Base-by-base conservation (phyloP, 148 eudicot species). In the Diospyros kaki region DNA sequence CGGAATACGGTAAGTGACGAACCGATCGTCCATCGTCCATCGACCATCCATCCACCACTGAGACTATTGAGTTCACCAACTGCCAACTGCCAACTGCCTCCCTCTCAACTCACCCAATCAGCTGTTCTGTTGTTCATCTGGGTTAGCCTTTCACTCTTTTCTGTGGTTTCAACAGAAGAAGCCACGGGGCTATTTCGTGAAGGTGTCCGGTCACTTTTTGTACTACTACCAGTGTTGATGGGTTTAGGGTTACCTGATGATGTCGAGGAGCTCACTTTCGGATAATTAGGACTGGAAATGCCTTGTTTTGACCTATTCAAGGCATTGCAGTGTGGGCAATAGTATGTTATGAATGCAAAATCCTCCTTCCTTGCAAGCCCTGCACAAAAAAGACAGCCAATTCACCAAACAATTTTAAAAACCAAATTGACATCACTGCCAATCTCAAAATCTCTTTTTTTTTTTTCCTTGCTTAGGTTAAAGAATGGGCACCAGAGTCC, bases 351-450 rank as follows among this genome's bases (percentile, higher is more conserved):
- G 58, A 82, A 89, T 0, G 97, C 94, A 58, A 85, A 92, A 74
- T 94, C 98, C 79, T 94, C 98, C 82, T 90, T 90, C 72, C 96
- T 89, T 42, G 96, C 97, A 75, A 94, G 98, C 61, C 98, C 98
- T 94, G 81, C 78, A 78, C 51, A 73, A 18, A 75, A 73, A 52
- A 18, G 48, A 56, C 59, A 56, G 46, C 46, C 13, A 12, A 44
- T 41, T 51, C 54, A 72, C 75, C 42, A 42, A 4, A 56, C 28
- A 44, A 42, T 18, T 41, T 28, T 58, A 3, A 2, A 43, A 43
- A 38, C 9, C 54, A 41, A 13, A 52, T 60, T 14, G 2, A 11
- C 4, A 2, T 9, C 2, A 38, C 3, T 39, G 13, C 18, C 42
- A 13, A 10, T 13, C 50, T 55, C 1, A 17, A 51, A 68, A 11